Conservation (phyloP, 2,329 filamentous ascomycete genomes). For the Trichoderma atroviride region DNA sequence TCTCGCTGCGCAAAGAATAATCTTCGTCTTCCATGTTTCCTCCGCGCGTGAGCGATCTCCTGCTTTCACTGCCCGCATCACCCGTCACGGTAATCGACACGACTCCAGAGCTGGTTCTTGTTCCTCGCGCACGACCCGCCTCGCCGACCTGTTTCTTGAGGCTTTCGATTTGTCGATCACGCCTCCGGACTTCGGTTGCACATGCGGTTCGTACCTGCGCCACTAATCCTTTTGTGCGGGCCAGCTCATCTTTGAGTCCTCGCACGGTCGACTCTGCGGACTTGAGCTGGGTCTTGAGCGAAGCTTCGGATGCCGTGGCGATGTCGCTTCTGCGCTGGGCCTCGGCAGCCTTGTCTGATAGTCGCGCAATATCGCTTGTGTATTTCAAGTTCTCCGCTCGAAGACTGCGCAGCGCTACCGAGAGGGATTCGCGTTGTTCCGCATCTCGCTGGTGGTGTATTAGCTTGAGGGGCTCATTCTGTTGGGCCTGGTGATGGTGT, state of each 20-base stretch:
- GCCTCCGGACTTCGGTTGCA: conserved; percentile 85
- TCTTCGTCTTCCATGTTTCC: conserved; percentile 43
- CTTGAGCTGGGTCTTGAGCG: conserved; percentile 69
- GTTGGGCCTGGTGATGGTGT: neutral
- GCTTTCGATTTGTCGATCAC: conserved; percentile 84
- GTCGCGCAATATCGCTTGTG: conserved; percentile 65
- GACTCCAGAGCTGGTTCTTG: conserved; percentile 56
- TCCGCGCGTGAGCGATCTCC: conserved; percentile 37
- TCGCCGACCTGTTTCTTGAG: conserved; percentile 86
- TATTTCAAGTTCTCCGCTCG: conserved; percentile 76
- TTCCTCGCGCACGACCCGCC: conserved; percentile 63
- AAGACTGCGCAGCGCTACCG: conserved; percentile 73
- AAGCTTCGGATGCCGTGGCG: conserved; percentile 70
- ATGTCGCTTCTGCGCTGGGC: conserved; percentile 58
- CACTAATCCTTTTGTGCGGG: conserved; percentile 75
- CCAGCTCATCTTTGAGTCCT: conserved; percentile 81
- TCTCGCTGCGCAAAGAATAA: conserved; percentile 80
- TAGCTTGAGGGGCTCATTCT: conserved; percentile 2
- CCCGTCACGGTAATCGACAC: conserved; percentile 61
- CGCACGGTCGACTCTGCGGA: conserved; percentile 74
- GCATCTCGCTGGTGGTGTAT: conserved; percentile 70
- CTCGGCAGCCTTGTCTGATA: conserved; percentile 57
- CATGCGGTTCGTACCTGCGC: conserved; percentile 84
- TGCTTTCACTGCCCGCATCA: conserved; percentile 53
- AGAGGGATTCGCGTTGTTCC: conserved; percentile 82